Evolutionary conservation across 805 yeast species (phyloP), one percentile per base, ranked within the genome.

Genomic region (Sungouiella blattae): DNA sequence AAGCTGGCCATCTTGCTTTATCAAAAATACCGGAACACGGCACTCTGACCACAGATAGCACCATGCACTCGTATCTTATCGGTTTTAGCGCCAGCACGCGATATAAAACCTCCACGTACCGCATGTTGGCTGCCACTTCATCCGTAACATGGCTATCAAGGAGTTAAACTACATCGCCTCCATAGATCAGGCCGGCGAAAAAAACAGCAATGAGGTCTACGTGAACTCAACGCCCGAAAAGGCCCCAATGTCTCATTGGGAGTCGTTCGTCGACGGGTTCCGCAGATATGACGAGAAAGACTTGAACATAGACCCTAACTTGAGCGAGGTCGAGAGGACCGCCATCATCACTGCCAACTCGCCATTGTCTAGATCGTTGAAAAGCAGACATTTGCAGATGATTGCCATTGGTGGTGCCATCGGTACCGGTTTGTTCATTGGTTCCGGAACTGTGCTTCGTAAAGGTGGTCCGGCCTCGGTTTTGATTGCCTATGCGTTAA

Each of bases 331-430:
- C 30, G 62, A 62, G 36, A 52, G 39, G 37, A 60, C 60, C 31
- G 60, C 60, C 27, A 31, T 55, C 15, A 42, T 48, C 18, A 43
- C 59, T 2, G 56, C 59, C 23, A 48, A 47, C 32, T 47, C 51
- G 21, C 44, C 39, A 29, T 46, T 46, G n/a, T 29, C 46, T 11
- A 43, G 41, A 32, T 36, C 35, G 17, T 41, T 47, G 34, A 77
- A 75, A 48, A 72, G 76, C 28, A 70, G 89, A 52, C 91, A 85
- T 55, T 60, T 85, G 46, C 79, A 81, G 41, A 80, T 83, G 87
- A 85, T 85, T 61, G 88, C 93, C 33, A 68, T 85, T 42, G 93
- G 91, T 46, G 89, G 91, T 28, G 74, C 83, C 40, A 84, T 86
- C 47, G 95, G 95, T 49, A 81, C 91, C 6, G 95, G 93, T 52